These are phyloP conservation scores for Aspergillus viridinutans DNA, from an alignment of 2,329 filamentous ascomycete genomes.

Conservation along the genomic window DNA sequence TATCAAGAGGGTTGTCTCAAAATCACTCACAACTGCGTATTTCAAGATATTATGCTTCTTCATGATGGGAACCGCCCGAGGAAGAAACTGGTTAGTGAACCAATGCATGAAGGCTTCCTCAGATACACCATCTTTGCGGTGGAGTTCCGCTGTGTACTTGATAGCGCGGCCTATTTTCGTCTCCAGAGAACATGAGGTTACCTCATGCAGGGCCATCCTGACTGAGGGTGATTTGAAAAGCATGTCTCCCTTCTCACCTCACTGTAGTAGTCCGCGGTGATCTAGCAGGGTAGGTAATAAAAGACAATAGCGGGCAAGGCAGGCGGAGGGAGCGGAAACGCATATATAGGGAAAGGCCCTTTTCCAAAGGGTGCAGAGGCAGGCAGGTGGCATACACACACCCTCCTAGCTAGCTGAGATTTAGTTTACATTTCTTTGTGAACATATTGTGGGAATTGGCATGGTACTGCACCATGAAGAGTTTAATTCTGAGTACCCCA, in stretches of 20 bases:
- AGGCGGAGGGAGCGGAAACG: not conserved
- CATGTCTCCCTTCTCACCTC: not conserved
- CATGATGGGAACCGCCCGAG: not conserved
- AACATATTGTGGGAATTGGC: not conserved
- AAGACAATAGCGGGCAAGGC: no score
- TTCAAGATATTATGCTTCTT: not conserved
- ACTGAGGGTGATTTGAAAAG: not conserved
- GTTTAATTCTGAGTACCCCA: not conserved
- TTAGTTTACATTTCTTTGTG: not conserved
- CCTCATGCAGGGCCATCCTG: not conserved
- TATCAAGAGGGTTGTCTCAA: not conserved
- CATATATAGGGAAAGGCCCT: not conserved
- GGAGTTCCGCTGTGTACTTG: not conserved
- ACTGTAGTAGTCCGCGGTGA: not conserved
- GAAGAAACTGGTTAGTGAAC: not conserved
- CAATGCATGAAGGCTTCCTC: not conserved
- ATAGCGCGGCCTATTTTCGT: not conserved
- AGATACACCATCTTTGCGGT: not conserved
- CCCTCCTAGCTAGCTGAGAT: not conserved
- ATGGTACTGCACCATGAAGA: not conserved
- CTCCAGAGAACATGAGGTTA: not conserved
- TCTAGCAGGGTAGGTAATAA: not conserved
- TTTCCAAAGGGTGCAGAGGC: not conserved
- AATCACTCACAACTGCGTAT: not conserved
- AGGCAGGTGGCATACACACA: not conserved